Evolutionary conservation across 495 filamentous ascomycete genomes (phyloP).

Genomic region (Neurospora sp.): DNA sequence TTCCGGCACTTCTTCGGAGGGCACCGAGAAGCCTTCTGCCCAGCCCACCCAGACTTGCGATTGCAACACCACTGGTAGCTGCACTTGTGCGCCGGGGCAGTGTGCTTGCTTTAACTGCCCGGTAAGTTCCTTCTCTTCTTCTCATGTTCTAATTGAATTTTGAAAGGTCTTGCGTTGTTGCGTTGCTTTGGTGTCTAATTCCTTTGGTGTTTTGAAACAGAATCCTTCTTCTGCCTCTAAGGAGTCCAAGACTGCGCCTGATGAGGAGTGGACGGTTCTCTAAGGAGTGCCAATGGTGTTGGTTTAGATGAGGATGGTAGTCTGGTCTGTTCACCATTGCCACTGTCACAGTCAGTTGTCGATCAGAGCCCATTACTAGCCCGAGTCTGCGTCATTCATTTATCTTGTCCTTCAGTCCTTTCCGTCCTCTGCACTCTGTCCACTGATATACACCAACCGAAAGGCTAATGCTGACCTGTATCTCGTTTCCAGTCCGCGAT

Average conservation of each 20-base stretch:
- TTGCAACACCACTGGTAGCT: slow-evolving; percentile 7
- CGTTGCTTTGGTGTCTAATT: not conserved
- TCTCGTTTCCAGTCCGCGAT: not conserved
- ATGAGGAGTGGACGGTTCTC: not conserved
- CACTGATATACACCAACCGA: no score
- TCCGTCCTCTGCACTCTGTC: no score
- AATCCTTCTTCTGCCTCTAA: not conserved
- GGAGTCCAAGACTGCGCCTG: not conserved
- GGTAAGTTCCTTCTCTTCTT: not conserved
- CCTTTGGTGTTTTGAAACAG: not conserved
- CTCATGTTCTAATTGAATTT: no score
- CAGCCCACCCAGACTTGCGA: slow-evolving; percentile 1
- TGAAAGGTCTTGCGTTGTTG: no score
- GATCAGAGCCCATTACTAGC: no score
- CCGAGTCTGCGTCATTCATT: no score
- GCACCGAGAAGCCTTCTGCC: not conserved
- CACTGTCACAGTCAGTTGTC: no score
- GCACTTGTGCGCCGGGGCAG: slow-evolving; percentile 12
- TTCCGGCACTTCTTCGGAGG: not conserved
- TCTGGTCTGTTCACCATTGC: no score
- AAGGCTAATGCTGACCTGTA: not conserved
- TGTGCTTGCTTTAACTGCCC: slow-evolving; percentile 18
- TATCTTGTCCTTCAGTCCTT: no score
- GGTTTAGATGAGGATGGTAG: not conserved
- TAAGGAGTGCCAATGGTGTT: not conserved